A percentile compares a stretch with the other conserved stretches of the same genome.
These are phyloP conservation scores for Picochlorum sp. DNA, from an alignment of 139 green algal species.

Conservation along the genomic window DNA sequence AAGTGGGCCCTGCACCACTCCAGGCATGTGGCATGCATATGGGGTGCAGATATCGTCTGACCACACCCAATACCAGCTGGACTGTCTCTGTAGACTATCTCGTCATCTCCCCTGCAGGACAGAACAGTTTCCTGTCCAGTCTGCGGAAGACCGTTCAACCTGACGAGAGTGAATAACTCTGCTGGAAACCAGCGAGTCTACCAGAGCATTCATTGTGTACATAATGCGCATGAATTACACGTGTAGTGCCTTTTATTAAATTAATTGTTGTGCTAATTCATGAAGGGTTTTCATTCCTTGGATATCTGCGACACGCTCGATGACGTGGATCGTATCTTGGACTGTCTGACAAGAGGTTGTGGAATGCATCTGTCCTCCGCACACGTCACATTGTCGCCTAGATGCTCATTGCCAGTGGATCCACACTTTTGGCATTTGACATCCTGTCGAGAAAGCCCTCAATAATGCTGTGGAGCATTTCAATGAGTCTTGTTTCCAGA, in stretches of 20 bases:
- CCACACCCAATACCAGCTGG: conserved; percentile 22
- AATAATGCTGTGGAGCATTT: conserved; percentile 1
- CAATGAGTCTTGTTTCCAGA: conserved; percentile 16
- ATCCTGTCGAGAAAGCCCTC: conserved; percentile 75
- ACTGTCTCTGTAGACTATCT: conserved; percentile 18
- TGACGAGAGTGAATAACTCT: not conserved
- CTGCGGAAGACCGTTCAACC: conserved; percentile 1
- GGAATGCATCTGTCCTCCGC: conserved; percentile 43
- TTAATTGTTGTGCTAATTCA: conserved; percentile 16
- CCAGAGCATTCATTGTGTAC: not conserved
- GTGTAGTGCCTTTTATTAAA: too few relatives aligned
- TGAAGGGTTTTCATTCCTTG: conserved; percentile 53
- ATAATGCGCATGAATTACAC: too few relatives aligned
- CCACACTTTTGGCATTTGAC: conserved; percentile 69
- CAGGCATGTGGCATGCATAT: conserved; percentile 92
- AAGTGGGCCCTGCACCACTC: conserved; percentile 64
- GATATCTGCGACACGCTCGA: conserved; percentile 49
- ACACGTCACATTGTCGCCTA: conserved; percentile 49
- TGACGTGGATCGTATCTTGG: conserved; percentile 42
- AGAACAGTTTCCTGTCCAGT: conserved; percentile 5
- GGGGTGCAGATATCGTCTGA: conserved; percentile 81
- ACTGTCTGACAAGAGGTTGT: conserved; percentile 4
- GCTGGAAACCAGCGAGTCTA: not conserved
- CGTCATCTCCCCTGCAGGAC: not conserved
- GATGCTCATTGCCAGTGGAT: conserved; percentile 38